Percentiles rank a stretch among this genome's conserved stretches.
Conservation (phyloP, 306 rosid genomes). For the Betula pendula region DNA sequence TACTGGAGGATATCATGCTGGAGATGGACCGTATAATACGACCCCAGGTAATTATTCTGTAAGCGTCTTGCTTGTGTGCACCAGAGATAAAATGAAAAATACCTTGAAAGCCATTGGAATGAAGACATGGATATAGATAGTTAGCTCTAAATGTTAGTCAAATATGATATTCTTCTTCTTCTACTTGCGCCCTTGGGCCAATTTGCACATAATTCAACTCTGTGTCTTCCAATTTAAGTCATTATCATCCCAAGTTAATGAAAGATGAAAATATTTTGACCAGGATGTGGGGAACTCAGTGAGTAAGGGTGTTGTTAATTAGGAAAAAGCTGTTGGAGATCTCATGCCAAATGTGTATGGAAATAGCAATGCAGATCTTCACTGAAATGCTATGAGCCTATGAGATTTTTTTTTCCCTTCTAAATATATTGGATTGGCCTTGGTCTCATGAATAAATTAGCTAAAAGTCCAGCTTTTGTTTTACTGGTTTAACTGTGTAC, state of each 20-base stretch:
- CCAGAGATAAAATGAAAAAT: neutral
- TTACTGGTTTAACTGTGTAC: too few species aligned
- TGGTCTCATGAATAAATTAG: too few species aligned
- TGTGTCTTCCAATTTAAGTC: neutral
- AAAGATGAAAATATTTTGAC: neutral
- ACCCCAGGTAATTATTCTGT: slow-evolving; percentile 62
- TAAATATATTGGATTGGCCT: too few species aligned
- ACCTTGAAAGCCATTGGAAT: neutral
- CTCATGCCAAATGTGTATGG: neutral
- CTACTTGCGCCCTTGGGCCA: neutral
- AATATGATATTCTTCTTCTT: neutral
- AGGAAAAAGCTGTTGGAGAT: neutral
- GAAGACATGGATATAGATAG: neutral
- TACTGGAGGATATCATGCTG: slow-evolving; percentile 79
- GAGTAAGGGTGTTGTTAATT: neutral
- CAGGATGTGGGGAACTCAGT: neutral
- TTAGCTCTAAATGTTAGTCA: neutral
- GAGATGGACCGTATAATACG: slow-evolving; percentile 91
- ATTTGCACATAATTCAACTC: neutral
- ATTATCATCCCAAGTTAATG: neutral
- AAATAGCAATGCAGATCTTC: neutral
- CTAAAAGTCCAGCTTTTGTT: too few species aligned
- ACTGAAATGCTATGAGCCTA: neutral
- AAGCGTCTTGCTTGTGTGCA: neutral
- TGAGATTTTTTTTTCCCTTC: too few species aligned